Evolutionary conservation across 345 rosid genomes (phyloP).

Genomic region (Camelina sativa): DNA sequence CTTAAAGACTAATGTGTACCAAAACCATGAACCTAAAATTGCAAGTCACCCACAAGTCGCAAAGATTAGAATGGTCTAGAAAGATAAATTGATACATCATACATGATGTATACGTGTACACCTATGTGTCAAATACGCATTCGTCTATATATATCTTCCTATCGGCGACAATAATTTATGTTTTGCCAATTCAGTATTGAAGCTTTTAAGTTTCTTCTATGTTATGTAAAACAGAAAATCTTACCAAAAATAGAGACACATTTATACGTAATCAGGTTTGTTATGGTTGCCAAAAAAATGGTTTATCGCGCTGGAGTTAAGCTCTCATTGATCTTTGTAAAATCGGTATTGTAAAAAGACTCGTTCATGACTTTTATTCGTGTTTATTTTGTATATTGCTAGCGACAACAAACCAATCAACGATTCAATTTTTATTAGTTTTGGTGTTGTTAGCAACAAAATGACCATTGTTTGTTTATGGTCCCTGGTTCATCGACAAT

Average conservation of each 20-base stretch:
- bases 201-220: conserved; percentile 8
- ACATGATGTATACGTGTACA: conserved; percentile 8
- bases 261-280: background rate
- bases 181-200: background rate
- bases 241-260: background rate
- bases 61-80: conserved; percentile 19
- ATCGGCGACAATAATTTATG: background rate
- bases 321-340: background rate
- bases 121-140: background rate
- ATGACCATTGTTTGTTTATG: too few relatives aligned
- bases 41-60: conserved; percentile 34
- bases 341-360: background rate
- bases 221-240: background rate
- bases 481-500: too few relatives aligned
- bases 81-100: conserved; percentile 13
- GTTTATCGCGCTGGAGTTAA: background rate
- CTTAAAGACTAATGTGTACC: conserved; percentile 9
- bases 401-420: background rate
- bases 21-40: conserved; percentile 21
- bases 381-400: too few relatives aligned
- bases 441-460: too few relatives aligned
- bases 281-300: background rate
- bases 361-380: background rate
- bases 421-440: too few relatives aligned
- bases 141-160: conserved; percentile 1